Base-by-base conservation (phyloP, 768 basidiomycete species). In the Hemileccinum rubropunctum region DNA sequence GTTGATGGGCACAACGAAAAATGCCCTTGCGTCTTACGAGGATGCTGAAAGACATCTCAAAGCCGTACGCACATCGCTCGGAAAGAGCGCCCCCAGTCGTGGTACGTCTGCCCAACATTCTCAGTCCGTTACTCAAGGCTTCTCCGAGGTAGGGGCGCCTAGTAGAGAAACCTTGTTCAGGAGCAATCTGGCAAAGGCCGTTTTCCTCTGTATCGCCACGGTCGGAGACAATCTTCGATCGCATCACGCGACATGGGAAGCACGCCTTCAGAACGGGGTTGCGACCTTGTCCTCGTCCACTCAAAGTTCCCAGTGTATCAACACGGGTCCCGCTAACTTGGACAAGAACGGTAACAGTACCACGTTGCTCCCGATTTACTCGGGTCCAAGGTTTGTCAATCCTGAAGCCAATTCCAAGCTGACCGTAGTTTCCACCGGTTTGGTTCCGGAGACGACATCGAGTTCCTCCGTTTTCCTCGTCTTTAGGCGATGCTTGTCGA, bases 151-250 rank as follows among this genome's bases (percentile, higher is more conserved):
- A 61, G 59, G 11, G 3, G 11, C 11, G 13, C 17, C 42, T n/a
- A 4, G 34, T 35, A 37, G 8, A 44, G 37, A 54, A 18, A 49
- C 45, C 0, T 7, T 43, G 41, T 39, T 62, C 21, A 42, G n/a
- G 34, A 58, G 30, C 33, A n/a, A 17, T 2, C 13, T 52, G 11
- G 52, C 59, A 30, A 61, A 50, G 48, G 3, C 33, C 4, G 1
- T 50, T 0, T 44, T 61, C 33, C 6, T 52, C 36, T 36, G 42
- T 26, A 32, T 55, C 36, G 36, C 49, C 15, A 30, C 48, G 36
- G 35, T 21, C n/a, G 59, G 59, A 6, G 53, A 61, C 8, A 12
- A 35, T 17, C 59, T 61, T 17, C 59, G 51, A 21, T 42, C 36
- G 8, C 52, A 52, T 6, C 56, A 61, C 20, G 42, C 34, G 18